Percentiles rank a stretch among this genome's conserved stretches.
Conservation (phyloP, 139 green algal species). For the Nannochloris sp. region DNA sequence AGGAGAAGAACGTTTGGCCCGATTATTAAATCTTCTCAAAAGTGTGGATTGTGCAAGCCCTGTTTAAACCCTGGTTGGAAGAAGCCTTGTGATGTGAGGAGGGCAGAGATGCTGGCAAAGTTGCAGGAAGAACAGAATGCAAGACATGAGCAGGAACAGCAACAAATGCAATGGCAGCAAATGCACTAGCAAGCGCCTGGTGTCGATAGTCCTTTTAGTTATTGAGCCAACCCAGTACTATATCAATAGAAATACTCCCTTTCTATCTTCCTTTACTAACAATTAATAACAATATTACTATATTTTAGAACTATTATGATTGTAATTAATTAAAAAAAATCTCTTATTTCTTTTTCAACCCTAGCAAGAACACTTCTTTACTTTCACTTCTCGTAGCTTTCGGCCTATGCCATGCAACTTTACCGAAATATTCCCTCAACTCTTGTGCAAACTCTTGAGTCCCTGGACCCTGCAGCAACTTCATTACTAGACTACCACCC, state of each 20-base stretch:
- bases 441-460: conserved; percentile 59
- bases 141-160: not conserved
- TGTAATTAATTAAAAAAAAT: conserved; percentile 22
- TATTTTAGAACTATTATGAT: not conserved
- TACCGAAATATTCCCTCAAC: conserved; percentile 60
- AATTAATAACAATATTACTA: not conserved
- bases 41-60: conserved; percentile 23
- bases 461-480: conserved; percentile 58
- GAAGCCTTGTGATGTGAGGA: conserved; percentile 38
- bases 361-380: conserved; percentile 42
- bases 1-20: not conserved
- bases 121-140: not conserved
- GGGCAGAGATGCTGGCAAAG: conserved; percentile 21
- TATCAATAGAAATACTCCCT: too few relatives aligned
- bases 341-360: conserved; percentile 15
- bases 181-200: too few relatives aligned
- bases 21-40: not conserved
- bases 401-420: conserved; percentile 40
- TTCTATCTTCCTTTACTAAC: too few relatives aligned
- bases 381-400: conserved; percentile 44
- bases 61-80: conserved; percentile 37
- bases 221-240: too few relatives aligned
- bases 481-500: conserved; percentile 63
- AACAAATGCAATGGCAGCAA: too few relatives aligned
- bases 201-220: too few relatives aligned